Evolutionary conservation across 371 early-diverging fungal genomes (phyloP).

Genomic region (Amoeboaphelidium occidentale): DNA sequence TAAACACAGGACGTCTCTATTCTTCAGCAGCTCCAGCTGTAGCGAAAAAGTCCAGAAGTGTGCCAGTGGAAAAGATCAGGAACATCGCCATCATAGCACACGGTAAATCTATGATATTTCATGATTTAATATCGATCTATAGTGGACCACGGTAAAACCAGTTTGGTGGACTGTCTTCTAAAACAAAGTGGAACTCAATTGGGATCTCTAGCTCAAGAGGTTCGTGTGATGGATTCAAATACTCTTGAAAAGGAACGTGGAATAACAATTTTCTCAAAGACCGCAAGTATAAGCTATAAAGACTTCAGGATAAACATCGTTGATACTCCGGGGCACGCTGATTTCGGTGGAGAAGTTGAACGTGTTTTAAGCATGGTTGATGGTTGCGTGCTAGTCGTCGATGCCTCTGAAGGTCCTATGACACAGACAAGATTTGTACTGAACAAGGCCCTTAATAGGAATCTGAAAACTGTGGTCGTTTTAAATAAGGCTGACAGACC

Average conservation of each 20-base stretch:
- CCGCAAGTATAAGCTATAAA: constrained; percentile 25
- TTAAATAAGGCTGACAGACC: constrained; percentile 53
- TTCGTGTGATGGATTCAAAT: constrained; percentile 58
- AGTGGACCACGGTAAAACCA: constrained; percentile 14
- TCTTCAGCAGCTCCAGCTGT: too few relatives aligned
- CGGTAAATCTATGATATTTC: too few relatives aligned
- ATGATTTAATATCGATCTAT: constrained; percentile 17
- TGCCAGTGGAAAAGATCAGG: constrained; percentile 13
- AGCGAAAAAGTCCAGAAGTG: too few relatives aligned
- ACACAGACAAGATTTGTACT: constrained; percentile 31
- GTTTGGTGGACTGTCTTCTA: constrained; percentile 12
- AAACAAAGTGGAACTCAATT: constrained; percentile 10
- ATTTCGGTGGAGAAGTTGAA: constrained; percentile 63
- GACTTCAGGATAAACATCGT: constrained; percentile 5
- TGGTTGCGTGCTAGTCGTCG: constrained; percentile 7
- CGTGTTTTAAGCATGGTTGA: constrained; percentile 49
- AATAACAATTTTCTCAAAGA: constrained; percentile 10
- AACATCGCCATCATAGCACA: constrained; percentile 29
- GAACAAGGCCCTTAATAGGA: constrained; percentile 34
- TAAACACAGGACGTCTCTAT: too few relatives aligned
- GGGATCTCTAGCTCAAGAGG: constrained; percentile 7
- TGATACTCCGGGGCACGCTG: constrained; percentile 26
- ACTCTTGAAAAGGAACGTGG: constrained; percentile 28
- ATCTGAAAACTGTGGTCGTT: constrained; percentile 40
- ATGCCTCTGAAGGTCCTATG: constrained; percentile 6